Percentiles rank a stretch among this genome's conserved stretches.
Evolutionary conservation across 2,329 filamentous ascomycete genomes (phyloP).

Genomic region (Triangularia verruculosa): DNA sequence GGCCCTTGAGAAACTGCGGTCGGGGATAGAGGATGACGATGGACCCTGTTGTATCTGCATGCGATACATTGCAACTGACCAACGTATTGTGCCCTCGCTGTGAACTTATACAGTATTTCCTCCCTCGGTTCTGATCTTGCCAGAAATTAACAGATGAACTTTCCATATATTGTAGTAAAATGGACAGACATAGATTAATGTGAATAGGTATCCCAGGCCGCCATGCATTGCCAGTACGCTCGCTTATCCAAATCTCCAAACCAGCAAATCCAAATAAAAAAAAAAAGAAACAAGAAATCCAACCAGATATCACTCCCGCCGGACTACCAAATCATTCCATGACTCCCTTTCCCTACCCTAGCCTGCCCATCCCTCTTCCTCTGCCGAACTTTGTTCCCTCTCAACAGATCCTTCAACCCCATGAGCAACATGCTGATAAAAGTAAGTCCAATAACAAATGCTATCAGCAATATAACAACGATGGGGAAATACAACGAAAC

Average conservation of each 20-base stretch:
- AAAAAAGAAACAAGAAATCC: not conserved
- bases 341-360: constrained; percentile 19
- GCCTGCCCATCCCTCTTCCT: constrained; percentile 19
- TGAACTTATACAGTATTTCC: not conserved
- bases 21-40: too few species aligned
- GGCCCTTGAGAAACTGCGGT: too few species aligned
- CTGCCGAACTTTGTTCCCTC: constrained; percentile 19
- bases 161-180: not conserved
- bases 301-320: not conserved
- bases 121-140: not conserved
- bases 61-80: not conserved
- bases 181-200: not conserved
- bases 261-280: not conserved
- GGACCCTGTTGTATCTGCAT: too few species aligned
- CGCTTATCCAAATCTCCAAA: not conserved
- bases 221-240: not conserved
- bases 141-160: not conserved
- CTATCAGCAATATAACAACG: constrained; percentile 25
- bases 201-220: not conserved
- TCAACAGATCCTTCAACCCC: constrained; percentile 24
- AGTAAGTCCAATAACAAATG: constrained; percentile 15
- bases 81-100: not conserved
- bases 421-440: constrained; percentile 22
- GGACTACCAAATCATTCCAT: constrained; percentile 26
- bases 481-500: constrained; percentile 28